A percentile compares a stretch with the other conserved stretches of the same genome.
Conservation (phyloP, 129 eudicot genomes). For the Artemisia tridentata region DNA sequence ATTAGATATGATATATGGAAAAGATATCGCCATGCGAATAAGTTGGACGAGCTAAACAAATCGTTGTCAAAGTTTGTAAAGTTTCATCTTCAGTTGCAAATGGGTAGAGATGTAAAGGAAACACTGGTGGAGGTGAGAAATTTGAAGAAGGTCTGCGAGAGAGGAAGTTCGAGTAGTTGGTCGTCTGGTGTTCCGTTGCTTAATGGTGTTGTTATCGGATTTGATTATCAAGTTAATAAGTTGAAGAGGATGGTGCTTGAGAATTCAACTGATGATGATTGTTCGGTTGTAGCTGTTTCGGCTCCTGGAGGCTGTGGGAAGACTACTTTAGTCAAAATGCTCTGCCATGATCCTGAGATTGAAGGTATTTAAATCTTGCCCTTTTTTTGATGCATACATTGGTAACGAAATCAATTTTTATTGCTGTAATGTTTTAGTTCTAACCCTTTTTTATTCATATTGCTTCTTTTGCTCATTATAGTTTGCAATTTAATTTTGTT, state of each 20-base stretch:
- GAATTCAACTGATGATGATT: background rate
- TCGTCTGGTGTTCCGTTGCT: conserved; percentile 12
- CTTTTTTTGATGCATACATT: too few relatives aligned
- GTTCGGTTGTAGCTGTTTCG: conserved; percentile 18
- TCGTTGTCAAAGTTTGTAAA: background rate
- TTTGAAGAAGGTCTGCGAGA: background rate
- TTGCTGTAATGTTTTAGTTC: too few relatives aligned
- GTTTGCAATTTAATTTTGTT: too few relatives aligned
- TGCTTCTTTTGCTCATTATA: too few relatives aligned
- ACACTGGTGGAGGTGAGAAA: background rate
- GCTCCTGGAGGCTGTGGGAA: conserved; percentile 18
- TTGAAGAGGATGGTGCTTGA: conserved; percentile 12
- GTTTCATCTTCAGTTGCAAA: background rate
- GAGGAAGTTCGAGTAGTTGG: conserved; percentile 3
- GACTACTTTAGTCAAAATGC: conserved; percentile 20
- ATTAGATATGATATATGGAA: background rate
- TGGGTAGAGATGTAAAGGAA: background rate
- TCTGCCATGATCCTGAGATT: conserved; percentile 12
- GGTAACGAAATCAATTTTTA: too few relatives aligned
- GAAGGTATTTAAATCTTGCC: background rate
- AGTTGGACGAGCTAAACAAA: background rate
- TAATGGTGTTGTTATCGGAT: conserved; percentile 21
- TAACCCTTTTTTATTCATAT: too few relatives aligned
- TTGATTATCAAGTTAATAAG: conserved; percentile 12
- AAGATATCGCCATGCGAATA: background rate